Conservation (phyloP, 2,329 filamentous ascomycete species). For the Trichoderma sp. region DNA sequence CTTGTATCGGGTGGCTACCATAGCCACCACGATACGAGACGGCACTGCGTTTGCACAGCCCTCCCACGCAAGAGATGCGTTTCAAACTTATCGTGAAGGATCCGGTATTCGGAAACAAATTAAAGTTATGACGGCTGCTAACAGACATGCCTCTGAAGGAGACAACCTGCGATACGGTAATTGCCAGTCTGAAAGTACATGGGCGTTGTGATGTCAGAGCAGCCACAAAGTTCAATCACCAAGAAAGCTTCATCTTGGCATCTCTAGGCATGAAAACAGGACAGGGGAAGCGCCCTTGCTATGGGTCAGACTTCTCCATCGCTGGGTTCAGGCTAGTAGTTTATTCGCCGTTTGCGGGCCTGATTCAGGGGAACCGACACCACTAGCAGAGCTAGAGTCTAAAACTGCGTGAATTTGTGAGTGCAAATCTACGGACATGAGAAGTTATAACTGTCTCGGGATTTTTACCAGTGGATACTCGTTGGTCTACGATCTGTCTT, state of each 20-base stretch:
- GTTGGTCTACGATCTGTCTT: neutral
- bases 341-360: neutral
- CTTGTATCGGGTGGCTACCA: neutral
- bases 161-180: neutral
- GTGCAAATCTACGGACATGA: neutral
- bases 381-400: neutral
- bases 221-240: neutral
- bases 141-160: neutral
- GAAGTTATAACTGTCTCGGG: neutral
- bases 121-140: neutral
- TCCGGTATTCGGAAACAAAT: neutral
- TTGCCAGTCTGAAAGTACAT: neutral
- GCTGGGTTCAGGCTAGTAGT: neutral
- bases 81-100: neutral
- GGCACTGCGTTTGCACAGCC: neutral
- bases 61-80: neutral
- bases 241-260: neutral
- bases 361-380: neutral
- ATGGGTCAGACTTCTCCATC: neutral
- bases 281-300: neutral
- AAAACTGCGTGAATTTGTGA: neutral
- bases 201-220: neutral
- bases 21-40: conserved; percentile 1
- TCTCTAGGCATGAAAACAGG: neutral
- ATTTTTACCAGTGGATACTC: neutral